Conservation (phyloP, 2,329 filamentous ascomycete species). For the Xylaria arbuscula region DNA sequence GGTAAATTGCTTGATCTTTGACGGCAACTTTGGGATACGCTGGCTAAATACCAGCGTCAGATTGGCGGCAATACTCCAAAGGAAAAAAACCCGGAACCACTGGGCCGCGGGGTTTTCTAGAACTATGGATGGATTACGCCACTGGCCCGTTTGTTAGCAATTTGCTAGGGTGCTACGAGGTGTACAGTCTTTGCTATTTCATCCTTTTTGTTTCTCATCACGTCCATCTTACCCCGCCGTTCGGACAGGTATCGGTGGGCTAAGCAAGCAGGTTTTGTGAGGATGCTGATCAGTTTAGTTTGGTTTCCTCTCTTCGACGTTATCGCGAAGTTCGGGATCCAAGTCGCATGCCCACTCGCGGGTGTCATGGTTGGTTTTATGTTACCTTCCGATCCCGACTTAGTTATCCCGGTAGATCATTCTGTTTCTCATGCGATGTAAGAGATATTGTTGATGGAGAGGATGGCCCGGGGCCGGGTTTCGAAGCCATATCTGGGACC, state of each 20-base stretch:
- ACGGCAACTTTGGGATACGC: slow-evolving; percentile 37
- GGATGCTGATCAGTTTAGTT: slow-evolving; percentile 5
- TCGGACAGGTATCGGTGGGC: neutral
- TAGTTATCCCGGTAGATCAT: slow-evolving; percentile 42
- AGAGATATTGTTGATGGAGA: slow-evolving; percentile 2
- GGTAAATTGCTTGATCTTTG: slow-evolving; percentile 28
- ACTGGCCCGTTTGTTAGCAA: slow-evolving; percentile 29
- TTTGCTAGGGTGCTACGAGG: slow-evolving; percentile 31
- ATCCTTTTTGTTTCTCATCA: neutral
- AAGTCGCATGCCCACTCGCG: neutral
- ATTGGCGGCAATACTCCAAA: slow-evolving; percentile 31
- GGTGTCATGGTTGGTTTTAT: slow-evolving; percentile 23
- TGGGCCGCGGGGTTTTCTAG: slow-evolving; percentile 39
- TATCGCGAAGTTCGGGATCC: slow-evolving; percentile 27
- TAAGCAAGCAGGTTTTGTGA: slow-evolving; percentile 7
- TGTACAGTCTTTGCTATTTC: neutral
- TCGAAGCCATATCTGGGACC: slow-evolving; percentile 4
- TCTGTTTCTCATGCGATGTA: slow-evolving; percentile 13
- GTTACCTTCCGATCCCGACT: slow-evolving; percentile 45
- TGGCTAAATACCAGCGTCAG: slow-evolving; percentile 48
- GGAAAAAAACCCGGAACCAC: slow-evolving; percentile 41
- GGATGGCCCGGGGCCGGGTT: slow-evolving; percentile 16
- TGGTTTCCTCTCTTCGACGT: neutral
- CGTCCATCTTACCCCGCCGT: slow-evolving; percentile 21
- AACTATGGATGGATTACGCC: slow-evolving; percentile 26